phyloP scores from a whole-genome alignment of 176 grass and related monocot species.

The Oryza glumipatula region DNA sequence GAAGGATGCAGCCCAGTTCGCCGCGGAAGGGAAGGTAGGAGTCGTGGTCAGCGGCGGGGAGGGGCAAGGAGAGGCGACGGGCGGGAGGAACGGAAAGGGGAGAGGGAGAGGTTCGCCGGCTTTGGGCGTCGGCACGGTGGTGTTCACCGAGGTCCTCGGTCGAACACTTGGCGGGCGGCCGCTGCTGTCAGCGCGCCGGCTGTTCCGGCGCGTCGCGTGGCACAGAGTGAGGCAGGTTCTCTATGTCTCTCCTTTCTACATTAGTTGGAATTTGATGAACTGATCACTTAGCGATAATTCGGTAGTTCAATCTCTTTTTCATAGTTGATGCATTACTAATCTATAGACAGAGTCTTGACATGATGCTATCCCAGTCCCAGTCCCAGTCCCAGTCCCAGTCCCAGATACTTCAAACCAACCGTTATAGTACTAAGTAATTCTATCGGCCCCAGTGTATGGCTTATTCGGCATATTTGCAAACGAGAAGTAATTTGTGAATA shows the following conservation, averaged over 20 bases:
- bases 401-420: background rate
- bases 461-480: too few relatives aligned
- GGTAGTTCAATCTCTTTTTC: background rate
- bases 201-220: constrained; percentile 81
- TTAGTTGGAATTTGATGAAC: constrained; percentile 30
- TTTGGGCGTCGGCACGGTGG: constrained; percentile 58
- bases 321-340: background rate
- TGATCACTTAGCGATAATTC: background rate
- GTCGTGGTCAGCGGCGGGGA: constrained; percentile 47
- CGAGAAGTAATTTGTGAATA: too few relatives aligned
- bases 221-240: constrained; percentile 97
- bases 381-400: background rate
- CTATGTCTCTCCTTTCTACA: constrained; percentile 50
- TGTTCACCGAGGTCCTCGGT: constrained; percentile 80
- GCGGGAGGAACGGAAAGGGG: constrained; percentile 39
- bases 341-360: background rate
- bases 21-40: constrained; percentile 55
- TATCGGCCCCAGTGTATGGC: background rate
- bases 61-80: background rate
- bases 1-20: constrained; percentile 46
- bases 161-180: constrained; percentile 81
- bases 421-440: background rate
- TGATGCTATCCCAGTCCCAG: background rate
- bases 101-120: constrained; percentile 37
- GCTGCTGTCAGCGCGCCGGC: constrained; percentile 72